phyloP scores from a whole-genome alignment of 2,329 filamentous ascomycete species.

The Diaporthe sp. region DNA sequence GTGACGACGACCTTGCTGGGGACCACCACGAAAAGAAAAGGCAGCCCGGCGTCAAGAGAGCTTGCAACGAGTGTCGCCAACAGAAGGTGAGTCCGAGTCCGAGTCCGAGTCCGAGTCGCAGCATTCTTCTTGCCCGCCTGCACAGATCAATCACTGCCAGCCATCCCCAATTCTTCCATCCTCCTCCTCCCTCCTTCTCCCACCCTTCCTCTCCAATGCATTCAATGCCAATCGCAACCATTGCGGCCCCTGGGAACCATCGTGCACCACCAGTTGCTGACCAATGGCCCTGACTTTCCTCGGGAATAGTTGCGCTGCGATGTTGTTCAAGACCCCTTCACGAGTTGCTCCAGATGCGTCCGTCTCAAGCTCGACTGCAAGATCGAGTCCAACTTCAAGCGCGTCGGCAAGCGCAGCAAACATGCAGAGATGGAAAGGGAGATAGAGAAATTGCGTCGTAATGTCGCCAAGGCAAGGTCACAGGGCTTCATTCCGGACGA shows the following conservation, averaged over 20 bases:
- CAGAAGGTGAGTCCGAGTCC: conserved; percentile 79
- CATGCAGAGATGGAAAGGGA: conserved; percentile 91
- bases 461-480: conserved; percentile 70
- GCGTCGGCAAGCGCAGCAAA: conserved; percentile 83
- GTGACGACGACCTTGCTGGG: conserved; percentile 68
- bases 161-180: background rate
- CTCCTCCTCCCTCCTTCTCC: background rate
- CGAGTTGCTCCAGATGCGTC: conserved; percentile 81
- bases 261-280: conserved; percentile 37
- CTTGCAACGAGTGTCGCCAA: conserved; percentile 88
- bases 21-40: conserved; percentile 72
- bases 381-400: conserved; percentile 90
- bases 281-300: conserved; percentile 28
- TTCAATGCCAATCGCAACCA: background rate
- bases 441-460: conserved; percentile 77
- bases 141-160: conserved; percentile 35
- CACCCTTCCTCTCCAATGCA: background rate
- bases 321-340: conserved; percentile 85
- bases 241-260: background rate
- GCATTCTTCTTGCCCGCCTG: conserved; percentile 11
- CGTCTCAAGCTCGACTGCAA: conserved; percentile 87
- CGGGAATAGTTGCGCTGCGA: conserved; percentile 80
- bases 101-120: conserved; percentile 51
- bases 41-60: conserved; percentile 80
- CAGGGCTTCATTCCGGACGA: conserved; percentile 71